Percentiles rank a stretch among this genome's conserved stretches.
phyloP scores from a whole-genome alignment of 2,329 filamentous ascomycete genomes.

The Verticillium nubilum region DNA sequence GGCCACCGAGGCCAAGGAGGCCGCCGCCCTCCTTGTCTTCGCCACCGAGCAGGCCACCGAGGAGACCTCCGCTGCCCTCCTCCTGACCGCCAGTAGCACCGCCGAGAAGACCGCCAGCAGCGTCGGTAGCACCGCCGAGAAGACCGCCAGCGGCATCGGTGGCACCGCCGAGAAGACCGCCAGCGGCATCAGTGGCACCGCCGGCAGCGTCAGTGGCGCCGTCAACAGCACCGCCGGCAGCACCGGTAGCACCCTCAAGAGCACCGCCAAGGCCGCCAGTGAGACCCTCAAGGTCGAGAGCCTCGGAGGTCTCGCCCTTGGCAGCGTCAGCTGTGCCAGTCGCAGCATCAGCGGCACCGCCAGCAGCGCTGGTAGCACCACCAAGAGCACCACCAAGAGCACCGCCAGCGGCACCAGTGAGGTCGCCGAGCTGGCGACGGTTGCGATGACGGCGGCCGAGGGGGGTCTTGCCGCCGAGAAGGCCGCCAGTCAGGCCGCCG shows the following conservation, averaged over 20 bases:
- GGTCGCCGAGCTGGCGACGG: background rate
- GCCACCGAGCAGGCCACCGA: background rate
- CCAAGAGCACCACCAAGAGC: background rate
- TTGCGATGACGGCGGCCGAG: background rate
- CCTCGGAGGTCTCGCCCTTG: background rate
- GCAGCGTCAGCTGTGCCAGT: background rate
- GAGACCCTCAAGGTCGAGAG: background rate
- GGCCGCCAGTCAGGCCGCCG: background rate
- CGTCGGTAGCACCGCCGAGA: background rate
- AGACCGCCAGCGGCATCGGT: background rate
- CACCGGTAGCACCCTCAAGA: too few relatives aligned
- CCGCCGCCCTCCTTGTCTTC: background rate
- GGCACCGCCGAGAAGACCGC: background rate
- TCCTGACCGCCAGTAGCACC: background rate
- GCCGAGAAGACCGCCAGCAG: background rate
- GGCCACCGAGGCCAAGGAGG: background rate
- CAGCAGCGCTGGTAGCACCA: background rate
- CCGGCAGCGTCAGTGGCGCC: background rate
- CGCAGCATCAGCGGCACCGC: background rate
- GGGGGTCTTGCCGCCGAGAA: too few relatives aligned
- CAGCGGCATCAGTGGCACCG: background rate
- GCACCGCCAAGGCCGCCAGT: too few relatives aligned
- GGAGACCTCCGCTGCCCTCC: background rate
- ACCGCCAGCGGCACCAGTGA: background rate
- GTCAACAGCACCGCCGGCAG: background rate